Evolutionary conservation across 257 asterid genomes (phyloP), one percentile per base, ranked within the genome.

Genomic region (Anisodus tanguticus): DNA sequence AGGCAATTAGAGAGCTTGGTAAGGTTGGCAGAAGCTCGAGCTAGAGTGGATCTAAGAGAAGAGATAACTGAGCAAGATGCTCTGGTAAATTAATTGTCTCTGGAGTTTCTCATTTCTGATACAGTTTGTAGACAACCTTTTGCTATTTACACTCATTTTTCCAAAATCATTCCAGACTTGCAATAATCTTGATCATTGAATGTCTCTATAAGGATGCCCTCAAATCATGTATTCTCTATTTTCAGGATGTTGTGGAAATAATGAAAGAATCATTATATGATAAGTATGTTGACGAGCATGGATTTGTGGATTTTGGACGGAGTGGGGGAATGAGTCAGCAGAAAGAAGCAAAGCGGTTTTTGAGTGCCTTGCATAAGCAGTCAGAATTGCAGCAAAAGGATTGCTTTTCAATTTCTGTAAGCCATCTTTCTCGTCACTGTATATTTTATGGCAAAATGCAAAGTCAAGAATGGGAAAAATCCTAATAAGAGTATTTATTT

Each of bases 191-290:
- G 19, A 82, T 26, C 26, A 82, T 67, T 43, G 0, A 67, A 59
- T 67, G 31, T 2, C 63, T 35, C 41, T 57, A 35, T 53, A 22
- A 8, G 7, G 22, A 57, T 15, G 35, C 35, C 31, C 77, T 67
- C 41, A 35, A 66, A 11, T 5, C 59, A 35, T n/a, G 70, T 35
- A 6, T 66, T 79, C 69, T 45, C 77, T 80, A 45, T 66, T 85
- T 76, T 78, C 94, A 95, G 99, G 99, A 96, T 85, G 98, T 92
- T 55, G 94, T 94, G 81, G 99, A 94, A 90, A 94, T 96, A 88
- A 94, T 94, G 99, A 96, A 93, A 90, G 98, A 94, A 89, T 96
- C 98, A 5, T 86, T 96, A 87, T 94, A 96, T n/a, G 99, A 96
- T 83, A 96, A 96, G 89, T 96, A 91, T 62, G 98, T 93, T 59